Conservation (phyloP, 768 basidiomycete species). For the Lactifluus piperatus region DNA sequence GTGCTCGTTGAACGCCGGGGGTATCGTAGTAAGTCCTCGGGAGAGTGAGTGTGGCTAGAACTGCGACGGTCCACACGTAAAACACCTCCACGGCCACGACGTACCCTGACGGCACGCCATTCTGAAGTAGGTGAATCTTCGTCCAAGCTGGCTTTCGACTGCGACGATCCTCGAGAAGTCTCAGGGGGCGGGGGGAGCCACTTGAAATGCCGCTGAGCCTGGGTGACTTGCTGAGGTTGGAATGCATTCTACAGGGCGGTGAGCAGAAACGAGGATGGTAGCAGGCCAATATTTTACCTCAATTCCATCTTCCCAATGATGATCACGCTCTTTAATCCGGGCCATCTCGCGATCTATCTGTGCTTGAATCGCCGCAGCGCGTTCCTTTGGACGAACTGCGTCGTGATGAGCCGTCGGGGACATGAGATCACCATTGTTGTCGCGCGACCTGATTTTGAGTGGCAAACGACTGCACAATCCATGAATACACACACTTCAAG, state of each 20-base stretch:
- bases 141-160: constrained; percentile 23
- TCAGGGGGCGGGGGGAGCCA: constrained; percentile 38
- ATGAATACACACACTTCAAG: not conserved
- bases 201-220: constrained; percentile 60
- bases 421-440: constrained; percentile 32
- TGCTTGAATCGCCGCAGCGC: constrained; percentile 47
- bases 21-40: constrained; percentile 10
- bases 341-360: constrained; percentile 55
- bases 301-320: constrained; percentile 79
- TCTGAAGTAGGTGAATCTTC: constrained; percentile 27
- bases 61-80: constrained; percentile 62
- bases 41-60: constrained; percentile 15
- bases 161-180: constrained; percentile 25
- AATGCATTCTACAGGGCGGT: constrained; percentile 48
- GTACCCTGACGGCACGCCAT: constrained; percentile 53
- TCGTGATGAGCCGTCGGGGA: constrained; percentile 39
- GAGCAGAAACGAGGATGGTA: not conserved
- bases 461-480: constrained; percentile 30
- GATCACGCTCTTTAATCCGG: constrained; percentile 58
- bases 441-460: constrained; percentile 45
- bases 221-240: constrained; percentile 51
- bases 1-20: constrained; percentile 18
- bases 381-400: constrained; percentile 55
- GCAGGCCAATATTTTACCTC: constrained; percentile 45
- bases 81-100: constrained; percentile 78